These are phyloP conservation scores for Ogataea zsoltii DNA, from an alignment of 805 yeast genomes.

Conservation along the genomic window DNA sequence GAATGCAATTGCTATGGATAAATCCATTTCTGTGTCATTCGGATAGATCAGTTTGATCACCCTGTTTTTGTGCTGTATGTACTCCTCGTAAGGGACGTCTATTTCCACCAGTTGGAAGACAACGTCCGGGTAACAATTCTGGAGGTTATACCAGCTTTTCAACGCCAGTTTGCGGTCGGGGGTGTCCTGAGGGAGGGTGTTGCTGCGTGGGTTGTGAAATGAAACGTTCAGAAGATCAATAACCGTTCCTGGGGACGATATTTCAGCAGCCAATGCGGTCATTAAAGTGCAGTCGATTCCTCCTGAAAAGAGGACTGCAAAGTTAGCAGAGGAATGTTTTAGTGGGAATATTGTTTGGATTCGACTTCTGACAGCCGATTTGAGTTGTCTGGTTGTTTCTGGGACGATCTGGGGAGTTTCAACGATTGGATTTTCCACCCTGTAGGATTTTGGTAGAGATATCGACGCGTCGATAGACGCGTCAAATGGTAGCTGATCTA, in stretches of 20 bases:
- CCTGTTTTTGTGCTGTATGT: slow-evolving; percentile 46
- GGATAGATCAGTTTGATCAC: slow-evolving; percentile 79
- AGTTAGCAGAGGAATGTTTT: slow-evolving; percentile 37
- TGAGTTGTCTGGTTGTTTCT: slow-evolving; percentile 25
- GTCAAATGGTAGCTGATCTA: slow-evolving; percentile 24
- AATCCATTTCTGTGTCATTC: slow-evolving; percentile 88
- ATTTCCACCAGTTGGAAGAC: slow-evolving; percentile 62
- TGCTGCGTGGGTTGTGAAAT: slow-evolving; percentile 84
- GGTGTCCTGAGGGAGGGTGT: slow-evolving; percentile 56
- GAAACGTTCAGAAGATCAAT: slow-evolving; percentile 91
- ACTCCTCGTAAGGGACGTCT: slow-evolving; percentile 71
- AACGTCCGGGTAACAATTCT: slow-evolving; percentile 41
- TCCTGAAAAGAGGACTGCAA: slow-evolving; percentile 84
- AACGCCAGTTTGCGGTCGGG: slow-evolving; percentile 83
- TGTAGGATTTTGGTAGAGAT: slow-evolving; percentile 20
- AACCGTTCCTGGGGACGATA: slow-evolving; percentile 29
- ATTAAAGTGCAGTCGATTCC: slow-evolving; percentile 91
- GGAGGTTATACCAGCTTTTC: slow-evolving; percentile 57
- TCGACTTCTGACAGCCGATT: slow-evolving; percentile 46
- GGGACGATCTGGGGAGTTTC: not conserved
- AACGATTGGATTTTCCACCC: slow-evolving; percentile 8
- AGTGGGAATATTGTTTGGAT: slow-evolving; percentile 63
- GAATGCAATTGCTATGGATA: slow-evolving; percentile 93
- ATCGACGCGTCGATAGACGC: slow-evolving; percentile 5
- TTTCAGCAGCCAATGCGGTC: slow-evolving; percentile 52